Evolutionary conservation across 1,284 basidiomycete species (phyloP), one percentile per base, ranked within the genome.

Genomic region (Xerocomus nothofagi): DNA sequence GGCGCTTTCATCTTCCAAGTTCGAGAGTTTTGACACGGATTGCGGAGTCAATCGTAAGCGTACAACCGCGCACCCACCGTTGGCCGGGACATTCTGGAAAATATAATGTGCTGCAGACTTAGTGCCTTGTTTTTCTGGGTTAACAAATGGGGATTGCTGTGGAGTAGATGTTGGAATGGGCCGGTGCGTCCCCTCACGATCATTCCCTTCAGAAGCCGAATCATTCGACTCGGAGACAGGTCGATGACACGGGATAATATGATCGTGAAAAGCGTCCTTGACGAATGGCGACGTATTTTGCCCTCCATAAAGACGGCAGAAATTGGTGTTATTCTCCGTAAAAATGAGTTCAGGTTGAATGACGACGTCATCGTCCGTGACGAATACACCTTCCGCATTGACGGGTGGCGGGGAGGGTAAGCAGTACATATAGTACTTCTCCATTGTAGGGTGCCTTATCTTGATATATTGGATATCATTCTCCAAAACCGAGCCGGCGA

Each of bases 211-310:
- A 56, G 75, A 51, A 31, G 57, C 58, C 1, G 57, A 52, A 11
- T 51, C 58, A 6, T 60, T 48, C 6, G 49, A 45, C 15, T 80
- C 72, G 5, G 72, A 67, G 14, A 58, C 48, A 32, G 72, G 88
- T 46, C 91, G 86, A 70, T 98, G 95, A 14, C 76, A 76, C 4
- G 86, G 85, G 56, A 98, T 86, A 68, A 98, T 91, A 67, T 98
- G 91, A 68, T 98, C 95, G 66, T 99, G 94, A 79, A 99, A 98
- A n/a, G 89, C 95, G 64, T 99, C 96, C 74, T 99, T 99, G 62
- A 91, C 91, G 66, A 87, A 95, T 2, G 82, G 80, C 0, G 84
- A 85, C 50, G 81, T 76, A 74, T 98, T 98, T 59, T 83, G 74
- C 21, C 91, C 94, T 30, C 86, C 86, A 69, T 98, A 99, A 29